Conservation (phyloP, 257 asterid species). For the Verbena officinalis region DNA sequence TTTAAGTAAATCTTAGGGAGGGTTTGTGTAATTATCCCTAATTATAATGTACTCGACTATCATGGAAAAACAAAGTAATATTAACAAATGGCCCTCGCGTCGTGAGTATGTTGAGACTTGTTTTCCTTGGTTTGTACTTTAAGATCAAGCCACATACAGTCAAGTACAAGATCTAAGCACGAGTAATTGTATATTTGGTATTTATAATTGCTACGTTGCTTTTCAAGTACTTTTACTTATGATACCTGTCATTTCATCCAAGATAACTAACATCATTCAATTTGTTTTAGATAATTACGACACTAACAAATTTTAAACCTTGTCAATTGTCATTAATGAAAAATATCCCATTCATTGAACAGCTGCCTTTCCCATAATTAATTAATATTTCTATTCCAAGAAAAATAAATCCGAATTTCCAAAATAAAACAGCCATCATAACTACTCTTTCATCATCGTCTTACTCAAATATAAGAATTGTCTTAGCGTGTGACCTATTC, state of each 20-base stretch:
- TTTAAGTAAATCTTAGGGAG: no score
- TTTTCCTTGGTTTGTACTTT: conserved; percentile 1
- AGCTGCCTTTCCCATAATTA: background rate
- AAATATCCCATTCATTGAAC: background rate
- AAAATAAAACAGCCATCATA: background rate
- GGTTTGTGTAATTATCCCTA: no score
- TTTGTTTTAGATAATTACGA: background rate
- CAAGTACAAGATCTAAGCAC: background rate
- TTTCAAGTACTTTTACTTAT: background rate
- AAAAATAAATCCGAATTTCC: background rate
- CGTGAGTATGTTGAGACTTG: background rate
- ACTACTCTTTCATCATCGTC: background rate
- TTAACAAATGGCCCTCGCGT: background rate
- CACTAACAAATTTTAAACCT: background rate
- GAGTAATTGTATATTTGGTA: background rate
- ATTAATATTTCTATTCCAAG: background rate
- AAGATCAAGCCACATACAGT: background rate
- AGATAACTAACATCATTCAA: background rate
- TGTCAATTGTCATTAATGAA: background rate
- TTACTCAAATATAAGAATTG: conserved; percentile 22
- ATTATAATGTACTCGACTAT: background rate
- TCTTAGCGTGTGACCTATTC: conserved; percentile 65
- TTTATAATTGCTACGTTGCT: background rate
- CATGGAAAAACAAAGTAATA: background rate
- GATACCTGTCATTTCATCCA: background rate